A percentile compares a stretch with the other conserved stretches of the same genome.
Evolutionary conservation across 2,329 filamentous ascomycete species (phyloP).

Genomic region (Nothopassalora personata): DNA sequence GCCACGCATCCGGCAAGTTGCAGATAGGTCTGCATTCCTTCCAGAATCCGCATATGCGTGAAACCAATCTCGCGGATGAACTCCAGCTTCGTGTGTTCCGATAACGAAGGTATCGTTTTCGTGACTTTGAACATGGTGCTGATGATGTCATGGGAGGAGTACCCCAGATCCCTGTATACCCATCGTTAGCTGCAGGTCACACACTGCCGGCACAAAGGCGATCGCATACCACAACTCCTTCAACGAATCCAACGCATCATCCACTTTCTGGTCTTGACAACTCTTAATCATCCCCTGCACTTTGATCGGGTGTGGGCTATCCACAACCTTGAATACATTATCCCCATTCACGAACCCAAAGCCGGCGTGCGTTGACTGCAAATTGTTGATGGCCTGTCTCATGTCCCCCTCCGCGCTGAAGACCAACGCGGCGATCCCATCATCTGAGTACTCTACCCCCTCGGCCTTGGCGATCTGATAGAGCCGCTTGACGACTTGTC

Average conservation of each 20-base stretch:
- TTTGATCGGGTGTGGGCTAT: constrained; percentile 95
- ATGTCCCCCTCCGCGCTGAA: constrained; percentile 98
- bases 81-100: constrained; percentile 91
- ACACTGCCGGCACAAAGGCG: not conserved
- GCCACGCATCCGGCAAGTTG: constrained; percentile 91
- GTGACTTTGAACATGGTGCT: constrained; percentile 99
- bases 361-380: constrained; percentile 87
- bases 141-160: constrained; percentile 98
- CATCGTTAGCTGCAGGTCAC: constrained; percentile 6
- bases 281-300: constrained; percentile 98
- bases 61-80: constrained; percentile 96
- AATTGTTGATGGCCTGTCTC: constrained; percentile 97
- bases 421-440: constrained; percentile 89
- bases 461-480: constrained; percentile 92
- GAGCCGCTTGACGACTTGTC: constrained; percentile 83
- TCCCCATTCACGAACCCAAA: constrained; percentile 97
- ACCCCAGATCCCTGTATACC: constrained; percentile 65
- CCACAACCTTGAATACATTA: constrained; percentile 96
- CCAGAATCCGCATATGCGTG: constrained; percentile 98
- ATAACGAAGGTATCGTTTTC: constrained; percentile 86
- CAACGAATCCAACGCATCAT: constrained; percentile 76
- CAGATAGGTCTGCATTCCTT: constrained; percentile 90
- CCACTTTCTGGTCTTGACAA: constrained; percentile 87
- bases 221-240: constrained; percentile 76
- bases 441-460: constrained; percentile 82